Percentiles rank a stretch among this genome's conserved stretches.
Evolutionary conservation across 2,329 filamentous ascomycete genomes (phyloP).

Genomic region (Penicillium decumbens): DNA sequence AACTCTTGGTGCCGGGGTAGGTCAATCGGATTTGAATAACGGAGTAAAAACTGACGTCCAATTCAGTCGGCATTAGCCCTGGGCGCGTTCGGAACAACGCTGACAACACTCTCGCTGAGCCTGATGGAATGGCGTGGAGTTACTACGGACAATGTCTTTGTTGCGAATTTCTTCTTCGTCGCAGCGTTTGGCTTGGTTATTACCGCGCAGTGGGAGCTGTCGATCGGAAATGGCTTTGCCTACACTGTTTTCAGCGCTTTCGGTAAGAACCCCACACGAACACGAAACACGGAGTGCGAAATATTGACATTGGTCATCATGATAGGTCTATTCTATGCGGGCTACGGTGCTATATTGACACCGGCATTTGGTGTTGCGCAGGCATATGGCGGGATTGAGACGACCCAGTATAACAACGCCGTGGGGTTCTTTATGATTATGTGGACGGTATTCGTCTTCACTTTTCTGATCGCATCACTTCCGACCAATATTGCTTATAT

Average conservation of each 20-base stretch:
- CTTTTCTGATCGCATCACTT: slow-evolving; percentile 46
- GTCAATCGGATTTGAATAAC: background rate
- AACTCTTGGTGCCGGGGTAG: slow-evolving; percentile 23
- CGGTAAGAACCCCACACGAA: slow-evolving; percentile 30
- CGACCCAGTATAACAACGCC: slow-evolving; percentile 46
- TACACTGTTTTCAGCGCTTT: slow-evolving; percentile 55
- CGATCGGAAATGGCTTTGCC: slow-evolving; percentile 50
- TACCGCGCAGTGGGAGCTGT: slow-evolving; percentile 54
- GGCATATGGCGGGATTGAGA: slow-evolving; percentile 42
- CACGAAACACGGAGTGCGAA: background rate
- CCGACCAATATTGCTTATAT: slow-evolving; percentile 48
- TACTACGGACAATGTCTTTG: slow-evolving; percentile 49
- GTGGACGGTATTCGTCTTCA: slow-evolving; percentile 47
- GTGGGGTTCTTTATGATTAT: slow-evolving; percentile 49
- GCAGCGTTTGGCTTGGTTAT: slow-evolving; percentile 51
- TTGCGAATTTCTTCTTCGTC: slow-evolving; percentile 54
- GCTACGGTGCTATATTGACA: slow-evolving; percentile 48
- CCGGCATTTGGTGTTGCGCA: slow-evolving; percentile 46
- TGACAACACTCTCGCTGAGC: slow-evolving; percentile 52
- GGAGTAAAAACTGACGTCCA: background rate
- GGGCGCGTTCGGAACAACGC: slow-evolving; percentile 52
- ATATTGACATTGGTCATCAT: background rate
- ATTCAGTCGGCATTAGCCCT: slow-evolving; percentile 47
- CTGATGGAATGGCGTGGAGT: slow-evolving; percentile 55
- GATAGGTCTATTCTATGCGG: slow-evolving; percentile 47